These are phyloP conservation scores for Excoecaria agallocha DNA, from an alignment of 345 rosid species.

Conservation along the genomic window DNA sequence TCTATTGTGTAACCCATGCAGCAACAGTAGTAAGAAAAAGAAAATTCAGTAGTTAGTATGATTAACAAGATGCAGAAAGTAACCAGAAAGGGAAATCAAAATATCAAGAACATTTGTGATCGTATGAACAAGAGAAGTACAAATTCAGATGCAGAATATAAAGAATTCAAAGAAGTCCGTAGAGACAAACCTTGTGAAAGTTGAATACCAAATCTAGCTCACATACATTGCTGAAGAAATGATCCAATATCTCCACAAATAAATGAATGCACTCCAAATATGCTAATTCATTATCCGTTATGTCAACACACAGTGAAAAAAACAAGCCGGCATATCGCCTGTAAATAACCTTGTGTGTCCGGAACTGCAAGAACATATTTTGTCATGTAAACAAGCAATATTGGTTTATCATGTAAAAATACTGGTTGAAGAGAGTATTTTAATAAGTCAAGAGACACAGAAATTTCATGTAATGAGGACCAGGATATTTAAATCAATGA, in stretches of 20 bases:
- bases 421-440: neutral
- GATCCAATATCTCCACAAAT: constrained; percentile 95
- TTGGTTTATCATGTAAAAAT: neutral
- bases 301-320: constrained; percentile 92
- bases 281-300: constrained; percentile 91
- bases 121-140: neutral
- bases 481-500: too few species aligned
- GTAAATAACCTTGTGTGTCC: constrained; percentile 93
- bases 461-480: neutral
- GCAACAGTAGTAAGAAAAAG: neutral
- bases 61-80: too few species aligned
- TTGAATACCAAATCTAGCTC: constrained; percentile 96
- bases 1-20: neutral
- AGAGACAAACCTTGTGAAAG: constrained; percentile 74
- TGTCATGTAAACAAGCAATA: neutral
- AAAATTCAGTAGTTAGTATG: neutral
- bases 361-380: constrained; percentile 53
- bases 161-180: neutral
- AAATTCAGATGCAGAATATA: neutral
- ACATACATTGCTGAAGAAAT: constrained; percentile 99
- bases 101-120: neutral
- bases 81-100: neutral
- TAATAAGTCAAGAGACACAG: neutral
- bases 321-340: constrained; percentile 94
- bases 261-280: constrained; percentile 91